These are phyloP conservation scores for Penicillium crustosum DNA, from an alignment of 2,329 filamentous ascomycete genomes.

Conservation along the genomic window DNA sequence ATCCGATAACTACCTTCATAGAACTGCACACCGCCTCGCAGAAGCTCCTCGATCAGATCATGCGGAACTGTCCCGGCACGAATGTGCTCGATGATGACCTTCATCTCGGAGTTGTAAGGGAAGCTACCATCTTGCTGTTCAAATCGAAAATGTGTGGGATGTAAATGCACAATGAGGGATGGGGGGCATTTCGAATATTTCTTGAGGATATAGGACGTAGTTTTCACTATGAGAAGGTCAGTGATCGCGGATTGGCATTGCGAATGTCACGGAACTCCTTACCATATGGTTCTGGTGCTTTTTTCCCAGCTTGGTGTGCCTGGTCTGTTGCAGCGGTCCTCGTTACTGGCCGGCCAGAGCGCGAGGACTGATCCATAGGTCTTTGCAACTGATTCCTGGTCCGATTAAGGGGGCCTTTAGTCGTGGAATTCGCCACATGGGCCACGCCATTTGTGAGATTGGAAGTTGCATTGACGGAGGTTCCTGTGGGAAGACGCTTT, in stretches of 20 bases:
- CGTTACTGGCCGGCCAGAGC: slow-evolving; percentile 37
- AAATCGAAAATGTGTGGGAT: slow-evolving; percentile 84
- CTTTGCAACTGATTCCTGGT: slow-evolving; percentile 58
- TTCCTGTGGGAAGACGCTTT: slow-evolving; percentile 53
- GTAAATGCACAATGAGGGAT: slow-evolving; percentile 82
- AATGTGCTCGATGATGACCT: slow-evolving; percentile 74
- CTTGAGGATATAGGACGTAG: slow-evolving; percentile 74
- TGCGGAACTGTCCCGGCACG: slow-evolving; percentile 77
- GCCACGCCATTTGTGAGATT: slow-evolving; percentile 43
- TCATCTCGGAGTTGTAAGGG: slow-evolving; percentile 89
- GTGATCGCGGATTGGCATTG: slow-evolving; percentile 8
- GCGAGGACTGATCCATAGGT: slow-evolving; percentile 34
- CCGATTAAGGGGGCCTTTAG: slow-evolving; percentile 48
- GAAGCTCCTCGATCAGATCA: slow-evolving; percentile 79
- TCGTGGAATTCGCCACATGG: slow-evolving; percentile 20
- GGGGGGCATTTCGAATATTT: slow-evolving; percentile 73
- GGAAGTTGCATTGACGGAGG: slow-evolving; percentile 43
- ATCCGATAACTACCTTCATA: slow-evolving; percentile 67
- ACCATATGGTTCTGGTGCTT: slow-evolving; percentile 49
- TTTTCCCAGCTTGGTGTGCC: slow-evolving; percentile 41
- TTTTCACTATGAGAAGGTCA: slow-evolving; percentile 59
- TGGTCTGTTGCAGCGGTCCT: slow-evolving; percentile 30
- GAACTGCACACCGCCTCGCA: slow-evolving; percentile 70
- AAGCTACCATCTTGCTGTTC: slow-evolving; percentile 93
- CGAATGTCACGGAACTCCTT: slow-evolving; percentile 17